These are phyloP conservation scores for Capsicum baccatum DNA, from an alignment of 257 asterid species.

Conservation along the genomic window DNA sequence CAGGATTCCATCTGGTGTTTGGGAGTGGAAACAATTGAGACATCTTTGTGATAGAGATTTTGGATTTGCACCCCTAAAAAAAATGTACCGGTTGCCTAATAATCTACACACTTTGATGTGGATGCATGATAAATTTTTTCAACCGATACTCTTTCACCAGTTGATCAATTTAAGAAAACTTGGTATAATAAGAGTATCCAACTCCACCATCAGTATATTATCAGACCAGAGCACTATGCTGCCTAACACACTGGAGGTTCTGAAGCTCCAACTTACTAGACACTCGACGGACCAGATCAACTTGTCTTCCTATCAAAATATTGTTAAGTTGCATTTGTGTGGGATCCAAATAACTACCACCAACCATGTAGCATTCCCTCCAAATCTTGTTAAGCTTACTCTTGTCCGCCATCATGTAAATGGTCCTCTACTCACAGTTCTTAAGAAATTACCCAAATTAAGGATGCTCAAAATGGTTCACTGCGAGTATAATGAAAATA, in stretches of 20 bases:
- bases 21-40: slow-evolving; percentile 24
- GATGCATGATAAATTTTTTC: not conserved
- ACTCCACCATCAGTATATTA: not conserved
- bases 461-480: slow-evolving; percentile 5
- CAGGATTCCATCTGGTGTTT: slow-evolving; percentile 11
- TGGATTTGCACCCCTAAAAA: not conserved
- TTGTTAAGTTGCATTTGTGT: slow-evolving; percentile 28
- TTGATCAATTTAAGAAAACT: slow-evolving; percentile 29
- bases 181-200: not conserved
- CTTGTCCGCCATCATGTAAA: not conserved
- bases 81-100: slow-evolving; percentile 13
- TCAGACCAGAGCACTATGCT: not conserved
- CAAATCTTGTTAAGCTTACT: slow-evolving; percentile 28
- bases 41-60: not conserved
- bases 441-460: slow-evolving; percentile 29
- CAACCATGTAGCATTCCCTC: slow-evolving; percentile 21
- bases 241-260: not conserved
- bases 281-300: not conserved
- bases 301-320: slow-evolving; percentile 4
- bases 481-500: not conserved
- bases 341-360: not conserved
- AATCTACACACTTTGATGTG: slow-evolving; percentile 23
- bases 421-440: not conserved
- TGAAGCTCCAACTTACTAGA: not conserved
- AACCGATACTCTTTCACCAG: not conserved